A percentile compares a stretch with the other conserved stretches of the same genome.
Evolutionary conservation across 441 rosid genomes (phyloP).

Genomic region (Arabidopsis hybrid): DNA sequence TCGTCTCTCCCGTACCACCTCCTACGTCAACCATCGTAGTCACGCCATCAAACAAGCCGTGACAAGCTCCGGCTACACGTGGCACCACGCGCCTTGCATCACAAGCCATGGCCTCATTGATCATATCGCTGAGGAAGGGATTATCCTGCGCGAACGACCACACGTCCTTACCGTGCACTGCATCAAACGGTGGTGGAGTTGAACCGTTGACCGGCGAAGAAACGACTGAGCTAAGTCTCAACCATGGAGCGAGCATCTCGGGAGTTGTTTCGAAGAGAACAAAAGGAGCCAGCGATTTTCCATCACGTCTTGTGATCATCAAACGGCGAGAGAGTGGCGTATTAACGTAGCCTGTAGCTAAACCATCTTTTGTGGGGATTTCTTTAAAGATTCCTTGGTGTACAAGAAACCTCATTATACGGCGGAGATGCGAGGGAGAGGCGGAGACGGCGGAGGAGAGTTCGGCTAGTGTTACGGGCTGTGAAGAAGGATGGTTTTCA

Average conservation of each 20-base stretch:
- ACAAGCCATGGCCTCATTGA: slow-evolving; percentile 77
- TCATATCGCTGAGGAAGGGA: slow-evolving; percentile 46
- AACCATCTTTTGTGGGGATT: slow-evolving; percentile 37
- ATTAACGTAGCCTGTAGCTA: slow-evolving; percentile 47
- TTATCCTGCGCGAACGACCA: slow-evolving; percentile 61
- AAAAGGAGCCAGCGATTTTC: slow-evolving; percentile 49
- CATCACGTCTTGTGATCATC: slow-evolving; percentile 45
- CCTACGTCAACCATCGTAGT: slow-evolving; percentile 71
- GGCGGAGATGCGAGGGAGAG: slow-evolving; percentile 53
- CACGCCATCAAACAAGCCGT: slow-evolving; percentile 61
- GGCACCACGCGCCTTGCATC: slow-evolving; percentile 52
- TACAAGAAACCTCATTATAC: slow-evolving; percentile 72
- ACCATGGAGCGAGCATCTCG: slow-evolving; percentile 68
- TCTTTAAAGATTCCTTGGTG: slow-evolving; percentile 58
- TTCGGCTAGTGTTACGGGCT: slow-evolving; percentile 55
- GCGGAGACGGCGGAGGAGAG: slow-evolving; percentile 63
- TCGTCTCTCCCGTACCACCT: slow-evolving; percentile 69
- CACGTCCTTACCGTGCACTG: slow-evolving; percentile 57
- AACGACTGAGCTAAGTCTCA: slow-evolving; percentile 51
- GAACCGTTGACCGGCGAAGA: slow-evolving; percentile 21
- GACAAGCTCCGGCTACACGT: slow-evolving; percentile 49
- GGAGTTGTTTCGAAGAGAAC: slow-evolving; percentile 58
- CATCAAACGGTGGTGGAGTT: slow-evolving; percentile 52
- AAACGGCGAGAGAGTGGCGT: slow-evolving; percentile 71
- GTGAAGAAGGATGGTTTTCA: slow-evolving; percentile 50